A percentile compares a stretch with the other conserved stretches of the same genome.
Conservation (phyloP, 306 rosid genomes). For the Potentilla sterilis region DNA sequence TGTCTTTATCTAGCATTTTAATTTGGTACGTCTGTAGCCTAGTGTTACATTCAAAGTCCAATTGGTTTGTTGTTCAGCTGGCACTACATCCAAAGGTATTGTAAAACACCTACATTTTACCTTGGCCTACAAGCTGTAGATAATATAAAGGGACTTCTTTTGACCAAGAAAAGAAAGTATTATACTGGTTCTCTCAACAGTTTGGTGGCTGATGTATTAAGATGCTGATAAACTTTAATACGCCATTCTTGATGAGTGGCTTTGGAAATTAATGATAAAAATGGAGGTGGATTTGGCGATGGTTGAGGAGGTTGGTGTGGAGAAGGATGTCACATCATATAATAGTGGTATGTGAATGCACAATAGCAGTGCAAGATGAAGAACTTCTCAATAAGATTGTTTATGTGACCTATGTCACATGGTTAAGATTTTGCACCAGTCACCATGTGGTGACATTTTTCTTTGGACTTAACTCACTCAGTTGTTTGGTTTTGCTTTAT, state of each 20-base stretch:
- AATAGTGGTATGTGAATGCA: neutral
- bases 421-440: neutral
- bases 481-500: too few species aligned
- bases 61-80: neutral
- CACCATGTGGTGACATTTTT: neutral
- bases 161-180: too few species aligned
- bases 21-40: neutral
- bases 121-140: neutral
- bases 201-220: neutral
- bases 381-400: too few species aligned
- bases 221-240: too few species aligned
- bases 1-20: neutral
- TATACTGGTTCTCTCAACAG: neutral
- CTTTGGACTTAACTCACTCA: neutral
- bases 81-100: neutral
- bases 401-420: too few species aligned
- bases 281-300: too few species aligned
- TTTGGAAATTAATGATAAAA: too few species aligned
- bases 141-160: neutral
- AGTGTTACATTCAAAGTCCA: neutral
- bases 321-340: neutral
- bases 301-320: too few species aligned
- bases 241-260: too few species aligned
- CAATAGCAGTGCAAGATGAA: neutral
- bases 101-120: neutral